Percentiles rank a stretch among this genome's conserved stretches.
Evolutionary conservation across 352 stramenopile species (phyloP).

Genomic region (Phytophthora hibernalis): DNA sequence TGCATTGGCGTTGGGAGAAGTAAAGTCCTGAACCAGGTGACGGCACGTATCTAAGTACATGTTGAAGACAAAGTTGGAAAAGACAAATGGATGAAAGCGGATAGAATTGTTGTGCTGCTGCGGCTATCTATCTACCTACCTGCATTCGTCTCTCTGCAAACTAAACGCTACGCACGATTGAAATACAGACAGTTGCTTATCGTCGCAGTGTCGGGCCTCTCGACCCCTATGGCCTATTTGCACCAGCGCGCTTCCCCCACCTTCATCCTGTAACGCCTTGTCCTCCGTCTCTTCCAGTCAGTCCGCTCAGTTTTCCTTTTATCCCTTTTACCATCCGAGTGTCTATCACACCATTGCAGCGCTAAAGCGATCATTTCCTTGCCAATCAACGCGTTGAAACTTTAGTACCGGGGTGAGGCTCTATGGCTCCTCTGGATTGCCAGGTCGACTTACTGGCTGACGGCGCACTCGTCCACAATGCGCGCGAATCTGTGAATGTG

Average conservation of each 20-base stretch:
- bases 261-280: constrained; percentile 26
- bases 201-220: constrained; percentile 19
- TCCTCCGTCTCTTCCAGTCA: constrained; percentile 35
- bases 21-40: constrained; percentile 17
- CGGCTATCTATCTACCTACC: constrained; percentile 40
- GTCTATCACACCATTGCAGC: constrained; percentile 3
- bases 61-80: background rate
- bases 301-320: constrained; percentile 24
- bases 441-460: constrained; percentile 49
- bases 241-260: constrained; percentile 22
- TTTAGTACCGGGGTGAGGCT: constrained; percentile 18
- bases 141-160: constrained; percentile 30
- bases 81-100: constrained; percentile 32
- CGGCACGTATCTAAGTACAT: background rate
- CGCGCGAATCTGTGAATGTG: constrained; percentile 90
- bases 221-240: constrained; percentile 16
- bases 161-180: constrained; percentile 29
- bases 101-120: constrained; percentile 38
- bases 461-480: constrained; percentile 85
- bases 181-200: constrained; percentile 25
- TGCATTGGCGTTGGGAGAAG: constrained; percentile 40
- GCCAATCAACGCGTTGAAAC: constrained; percentile 24
- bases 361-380: constrained; percentile 31
- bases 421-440: constrained; percentile 1
- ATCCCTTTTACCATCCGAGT: constrained; percentile 14